Base-by-base conservation (phyloP, 2,329 filamentous ascomycete species). In the Fusarium marasasianum region DNA sequence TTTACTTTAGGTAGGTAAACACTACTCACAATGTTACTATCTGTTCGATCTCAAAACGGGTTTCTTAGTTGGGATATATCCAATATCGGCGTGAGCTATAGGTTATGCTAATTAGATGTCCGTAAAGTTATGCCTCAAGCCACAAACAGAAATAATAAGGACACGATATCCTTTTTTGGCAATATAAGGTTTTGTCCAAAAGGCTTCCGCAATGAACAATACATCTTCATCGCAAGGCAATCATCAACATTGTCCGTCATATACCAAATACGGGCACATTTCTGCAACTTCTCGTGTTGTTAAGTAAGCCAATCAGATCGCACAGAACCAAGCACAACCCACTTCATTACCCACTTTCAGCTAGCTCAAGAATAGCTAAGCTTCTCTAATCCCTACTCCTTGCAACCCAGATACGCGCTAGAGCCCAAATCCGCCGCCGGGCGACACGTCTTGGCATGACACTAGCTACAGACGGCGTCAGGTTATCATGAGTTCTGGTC, bases 151-250 rank as follows among this genome's bases (percentile, higher is more conserved):
- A 3, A 8, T 22, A 0, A 47, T 6, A 9, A 22, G 26, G 45
- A 17, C 45, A 22, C 26, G 3, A 5, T 4, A 22, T 17, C 13
- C 12, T 12, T 47, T 22, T 22, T 35, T 4, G 0, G 3, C 5
- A 14, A 22, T 10, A 1, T 1, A 11, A 31, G 4, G 0, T 11
- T 48, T 4, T 8, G 24, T 11, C 0, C 1, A 0, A n/a, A 4
- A 48, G 4, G 9, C 26, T 15, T 12, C 0, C 2, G 2, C 2
- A 1, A n/a, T 6, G 9, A n/a, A 1, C 0, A 48, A 11, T 17
- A 4, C 1, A 12, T 31, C 45, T 24, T 24, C 8, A 15, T 43
- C 18, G 3, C 35, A 18, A 37, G 1, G 3, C 1, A 9, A 17
- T 37, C 1, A 18, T 37, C 8, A 17, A 37, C 35, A 2, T 3